Evolutionary conservation across 2,329 filamentous ascomycete species (phyloP), one percentile per base, ranked within the genome.

Genomic region (Trichocomaceae sp.): DNA sequence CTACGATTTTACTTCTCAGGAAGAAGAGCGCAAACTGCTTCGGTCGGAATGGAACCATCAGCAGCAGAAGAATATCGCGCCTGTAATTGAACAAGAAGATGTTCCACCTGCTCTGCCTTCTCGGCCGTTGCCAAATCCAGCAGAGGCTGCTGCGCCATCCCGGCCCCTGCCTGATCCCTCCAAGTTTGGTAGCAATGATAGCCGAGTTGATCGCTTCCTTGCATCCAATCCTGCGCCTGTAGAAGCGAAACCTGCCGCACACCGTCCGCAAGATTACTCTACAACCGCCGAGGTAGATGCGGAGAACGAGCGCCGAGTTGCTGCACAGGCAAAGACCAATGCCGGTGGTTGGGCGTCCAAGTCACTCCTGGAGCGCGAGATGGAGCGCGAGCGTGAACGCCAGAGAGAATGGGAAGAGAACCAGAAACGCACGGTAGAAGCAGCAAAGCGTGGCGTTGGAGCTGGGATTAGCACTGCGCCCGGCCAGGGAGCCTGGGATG

Each of bases 341-440:
- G 80, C 80, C 12, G 79, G 77, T 19, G 80, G 79, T 1, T 83
- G 80, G 81, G 81, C 81, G 0, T 79, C 76, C n/a, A 84, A 83
- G 63, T 83, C 80, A 2, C 73, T 86, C 1, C 74, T 85, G 3
- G 82, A 85, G 63, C 78, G 82, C 7, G 83, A 86, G 60, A 86
- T 85, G 83, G 83, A 86, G 64, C 79, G 81, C 19, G 83, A 86
- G 63, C 77, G 83, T 15, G 80, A 84, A 63, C 76, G 83, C 47
- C 83, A 85, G 63, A 74, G 77, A 37, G 83, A 86, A 58, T 86
- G 83, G 83, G 83, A 85, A 64, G 79, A 83, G 45, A 72, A 72
- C 19, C 83, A 86, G 64, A 75, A 79, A 51, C 74, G 71, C 15
- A 72, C 76, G 1, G 70, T 74, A 52, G 73, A 72, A 31, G 76